phyloP scores from a whole-genome alignment of 2,329 filamentous ascomycete genomes.

The Penicillium sp. region DNA sequence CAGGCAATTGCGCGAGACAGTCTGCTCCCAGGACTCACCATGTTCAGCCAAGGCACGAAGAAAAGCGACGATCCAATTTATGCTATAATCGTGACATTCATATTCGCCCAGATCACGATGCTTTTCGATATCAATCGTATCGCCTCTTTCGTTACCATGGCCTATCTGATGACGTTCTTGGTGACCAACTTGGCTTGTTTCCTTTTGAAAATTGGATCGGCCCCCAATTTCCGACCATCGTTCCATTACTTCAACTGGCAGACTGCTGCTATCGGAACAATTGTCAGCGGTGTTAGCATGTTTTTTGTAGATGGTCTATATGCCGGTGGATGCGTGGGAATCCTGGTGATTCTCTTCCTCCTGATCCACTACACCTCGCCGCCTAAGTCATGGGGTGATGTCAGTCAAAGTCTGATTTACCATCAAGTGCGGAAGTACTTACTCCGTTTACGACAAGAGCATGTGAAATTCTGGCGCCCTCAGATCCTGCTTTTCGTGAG shows the following conservation, averaged over 20 bases:
- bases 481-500: conserved; percentile 86
- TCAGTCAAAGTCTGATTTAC: conserved; percentile 87
- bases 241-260: conserved; percentile 91
- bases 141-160: conserved; percentile 87
- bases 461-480: conserved; percentile 92
- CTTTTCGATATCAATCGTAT: conserved; percentile 86
- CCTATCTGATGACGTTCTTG: conserved; percentile 89
- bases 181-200: conserved; percentile 89
- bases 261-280: conserved; percentile 73
- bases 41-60: conserved; percentile 75
- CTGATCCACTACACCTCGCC: conserved; percentile 84
- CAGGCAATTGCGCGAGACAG: conserved; percentile 81
- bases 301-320: conserved; percentile 87
- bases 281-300: conserved; percentile 81
- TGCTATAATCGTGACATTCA: conserved; percentile 76
- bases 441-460: conserved; percentile 79
- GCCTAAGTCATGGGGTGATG: conserved; percentile 87
- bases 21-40: conserved; percentile 72
- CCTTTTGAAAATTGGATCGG: conserved; percentile 81
- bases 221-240: conserved; percentile 84
- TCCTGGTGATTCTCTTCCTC: conserved; percentile 77
- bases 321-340: conserved; percentile 72
- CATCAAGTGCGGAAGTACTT: conserved; percentile 87
- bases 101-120: conserved; percentile 77
- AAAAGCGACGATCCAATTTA: conserved; percentile 74